Evolutionary conservation across 2,329 filamentous ascomycete species (phyloP).

Genomic region (Cytospora leucostoma): DNA sequence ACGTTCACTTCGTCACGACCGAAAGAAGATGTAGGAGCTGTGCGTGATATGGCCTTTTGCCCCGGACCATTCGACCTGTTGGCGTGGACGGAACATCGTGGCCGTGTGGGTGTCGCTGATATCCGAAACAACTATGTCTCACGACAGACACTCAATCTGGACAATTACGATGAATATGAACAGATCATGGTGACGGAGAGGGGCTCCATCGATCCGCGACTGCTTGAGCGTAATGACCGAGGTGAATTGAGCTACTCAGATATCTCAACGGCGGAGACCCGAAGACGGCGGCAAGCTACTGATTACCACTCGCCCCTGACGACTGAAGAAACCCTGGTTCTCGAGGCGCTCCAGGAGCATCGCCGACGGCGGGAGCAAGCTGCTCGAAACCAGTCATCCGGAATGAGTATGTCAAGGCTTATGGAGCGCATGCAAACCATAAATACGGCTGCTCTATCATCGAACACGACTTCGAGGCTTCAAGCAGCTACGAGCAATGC

Average conservation of each 20-base stretch:
- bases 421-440: slow-evolving; percentile 24
- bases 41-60: slow-evolving; percentile 89
- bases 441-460: slow-evolving; percentile 5
- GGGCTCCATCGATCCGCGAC: slow-evolving; percentile 54
- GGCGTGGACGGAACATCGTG: slow-evolving; percentile 90
- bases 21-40: slow-evolving; percentile 70
- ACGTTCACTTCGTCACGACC: slow-evolving; percentile 78
- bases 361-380: slow-evolving; percentile 53
- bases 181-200: slow-evolving; percentile 59
- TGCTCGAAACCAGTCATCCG: slow-evolving; percentile 15
- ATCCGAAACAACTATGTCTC: slow-evolving; percentile 65
- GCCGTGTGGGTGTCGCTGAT: slow-evolving; percentile 73
- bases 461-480: slow-evolving; percentile 12
- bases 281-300: slow-evolving; percentile 38
- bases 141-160: slow-evolving; percentile 69
- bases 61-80: slow-evolving; percentile 87
- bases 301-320: slow-evolving; percentile 55
- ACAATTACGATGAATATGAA: slow-evolving; percentile 58
- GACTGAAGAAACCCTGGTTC: slow-evolving; percentile 55
- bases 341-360: slow-evolving; percentile 58
- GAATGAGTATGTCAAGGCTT: slow-evolving; percentile 17
- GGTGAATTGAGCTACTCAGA: slow-evolving; percentile 37
- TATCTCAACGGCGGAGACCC: slow-evolving; percentile 34
- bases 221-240: slow-evolving; percentile 51
- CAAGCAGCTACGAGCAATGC: slow-evolving; percentile 21